A percentile compares a stretch with the other conserved stretches of the same genome.
Conservation (phyloP, 345 rosid genomes). For the Corchorus capsularis region DNA sequence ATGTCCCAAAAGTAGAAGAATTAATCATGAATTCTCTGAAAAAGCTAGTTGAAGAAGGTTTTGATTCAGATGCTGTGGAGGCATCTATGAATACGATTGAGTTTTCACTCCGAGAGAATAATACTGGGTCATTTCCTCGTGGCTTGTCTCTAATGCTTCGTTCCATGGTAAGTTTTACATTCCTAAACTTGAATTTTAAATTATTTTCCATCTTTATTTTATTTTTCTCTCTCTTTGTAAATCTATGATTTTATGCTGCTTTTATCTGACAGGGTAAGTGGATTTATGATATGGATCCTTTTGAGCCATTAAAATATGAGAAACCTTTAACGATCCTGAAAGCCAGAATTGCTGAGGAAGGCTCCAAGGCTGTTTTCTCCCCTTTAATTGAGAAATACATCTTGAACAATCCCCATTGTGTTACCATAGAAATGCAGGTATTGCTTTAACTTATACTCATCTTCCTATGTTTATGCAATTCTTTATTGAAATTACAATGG, state of each 20-base stretch:
- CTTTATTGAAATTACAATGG: constrained; percentile 17
- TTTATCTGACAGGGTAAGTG: constrained; percentile 71
- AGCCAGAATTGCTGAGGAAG: constrained; percentile 80
- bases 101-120: constrained; percentile 94
- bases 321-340: constrained; percentile 77
- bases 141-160: constrained; percentile 96
- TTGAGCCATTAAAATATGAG: constrained; percentile 90
- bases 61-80: constrained; percentile 87
- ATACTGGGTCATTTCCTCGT: constrained; percentile 98
- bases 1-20: constrained; percentile 79
- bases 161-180: constrained; percentile 58
- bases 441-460: constrained; percentile 14
- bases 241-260: constrained; percentile 21
- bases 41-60: constrained; percentile 86
- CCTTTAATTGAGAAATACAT: constrained; percentile 85
- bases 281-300: constrained; percentile 99
- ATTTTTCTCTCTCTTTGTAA: constrained; percentile 8
- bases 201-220: background rate
- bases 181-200: background rate
- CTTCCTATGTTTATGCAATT: constrained; percentile 16
- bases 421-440: constrained; percentile 96
- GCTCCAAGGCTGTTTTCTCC: constrained; percentile 94
- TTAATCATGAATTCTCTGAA: constrained; percentile 66
- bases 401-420: constrained; percentile 80
- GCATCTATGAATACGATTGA: constrained; percentile 99